Percentiles rank a stretch among this genome's conserved stretches.
Conservation (phyloP, 169 alveolate species). For the Cryptosporidium muris region DNA sequence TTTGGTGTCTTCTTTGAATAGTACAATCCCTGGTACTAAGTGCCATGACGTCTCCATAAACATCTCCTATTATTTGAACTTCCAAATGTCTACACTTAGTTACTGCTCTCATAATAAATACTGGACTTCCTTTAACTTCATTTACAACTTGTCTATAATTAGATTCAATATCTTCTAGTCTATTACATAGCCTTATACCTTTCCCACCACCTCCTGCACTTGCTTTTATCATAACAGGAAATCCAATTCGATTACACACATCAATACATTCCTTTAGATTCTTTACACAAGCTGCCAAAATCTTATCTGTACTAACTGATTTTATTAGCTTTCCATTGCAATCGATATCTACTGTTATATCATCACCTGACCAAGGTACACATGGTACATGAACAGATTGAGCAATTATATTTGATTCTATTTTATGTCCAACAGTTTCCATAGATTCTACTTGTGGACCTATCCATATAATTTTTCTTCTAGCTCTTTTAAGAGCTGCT, state of each 20-base stretch:
- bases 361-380: constrained; percentile 91
- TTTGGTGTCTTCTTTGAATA: constrained; percentile 91
- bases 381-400: constrained; percentile 89
- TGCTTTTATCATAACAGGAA: constrained; percentile 94
- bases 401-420: constrained; percentile 91
- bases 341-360: constrained; percentile 72
- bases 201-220: constrained; percentile 97
- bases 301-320: constrained; percentile 64
- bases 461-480: constrained; percentile 84
- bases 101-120: constrained; percentile 69
- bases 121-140: constrained; percentile 69
- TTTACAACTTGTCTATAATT: constrained; percentile 77
- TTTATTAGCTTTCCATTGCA: constrained; percentile 58
- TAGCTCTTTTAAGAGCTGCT: constrained; percentile 79
- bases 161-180: constrained; percentile 75
- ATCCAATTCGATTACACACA: constrained; percentile 89
- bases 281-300: constrained; percentile 72
- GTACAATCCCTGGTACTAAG: constrained; percentile 92
- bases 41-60: constrained; percentile 86
- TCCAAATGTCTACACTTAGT: constrained; percentile 83
- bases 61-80: constrained; percentile 90
- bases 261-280: constrained; percentile 83
- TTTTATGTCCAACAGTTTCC: constrained; percentile 92
- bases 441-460: constrained; percentile 90
- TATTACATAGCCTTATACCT: constrained; percentile 87